A percentile compares a stretch with the other conserved stretches of the same genome.
These are phyloP conservation scores for Mycena amicta DNA, from an alignment of 768 basidiomycete genomes.

Conservation along the genomic window DNA sequence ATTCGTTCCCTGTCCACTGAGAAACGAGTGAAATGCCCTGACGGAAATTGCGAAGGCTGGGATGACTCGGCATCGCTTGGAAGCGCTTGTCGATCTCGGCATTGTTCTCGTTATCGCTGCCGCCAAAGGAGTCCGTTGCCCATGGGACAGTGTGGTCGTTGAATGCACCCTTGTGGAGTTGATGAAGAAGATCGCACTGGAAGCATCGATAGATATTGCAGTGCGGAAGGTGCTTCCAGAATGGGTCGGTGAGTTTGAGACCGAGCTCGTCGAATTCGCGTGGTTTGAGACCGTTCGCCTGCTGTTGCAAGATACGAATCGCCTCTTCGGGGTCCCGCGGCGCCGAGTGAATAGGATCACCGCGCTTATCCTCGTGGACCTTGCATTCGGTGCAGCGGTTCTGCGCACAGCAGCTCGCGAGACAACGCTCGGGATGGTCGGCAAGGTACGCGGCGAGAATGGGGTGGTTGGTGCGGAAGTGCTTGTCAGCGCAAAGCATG, in stretches of 20 bases:
- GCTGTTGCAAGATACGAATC: background rate
- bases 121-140: conserved; percentile 23
- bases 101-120: conserved; percentile 25
- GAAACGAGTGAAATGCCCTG: background rate
- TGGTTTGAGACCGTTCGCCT: background rate
- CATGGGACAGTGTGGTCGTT: conserved; percentile 30
- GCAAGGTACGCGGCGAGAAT: background rate
- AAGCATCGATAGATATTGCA: conserved; percentile 27
- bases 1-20: background rate
- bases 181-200: conserved; percentile 39
- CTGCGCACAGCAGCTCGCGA: background rate
- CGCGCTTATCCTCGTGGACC: background rate
- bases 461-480: background rate
- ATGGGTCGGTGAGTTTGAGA: conserved; percentile 11
- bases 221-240: conserved; percentile 33
- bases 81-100: conserved; percentile 19
- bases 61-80: background rate
- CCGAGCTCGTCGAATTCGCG: background rate
- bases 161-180: conserved; percentile 37
- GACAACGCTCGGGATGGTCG: background rate
- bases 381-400: background rate
- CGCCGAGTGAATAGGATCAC: background rate
- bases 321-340: background rate
- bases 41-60: background rate
- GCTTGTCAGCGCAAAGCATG: background rate